A percentile compares a stretch with the other conserved stretches of the same genome.
phyloP scores from a whole-genome alignment of 2,329 filamentous ascomycete species.

The Akanthomyces muscarius region DNA sequence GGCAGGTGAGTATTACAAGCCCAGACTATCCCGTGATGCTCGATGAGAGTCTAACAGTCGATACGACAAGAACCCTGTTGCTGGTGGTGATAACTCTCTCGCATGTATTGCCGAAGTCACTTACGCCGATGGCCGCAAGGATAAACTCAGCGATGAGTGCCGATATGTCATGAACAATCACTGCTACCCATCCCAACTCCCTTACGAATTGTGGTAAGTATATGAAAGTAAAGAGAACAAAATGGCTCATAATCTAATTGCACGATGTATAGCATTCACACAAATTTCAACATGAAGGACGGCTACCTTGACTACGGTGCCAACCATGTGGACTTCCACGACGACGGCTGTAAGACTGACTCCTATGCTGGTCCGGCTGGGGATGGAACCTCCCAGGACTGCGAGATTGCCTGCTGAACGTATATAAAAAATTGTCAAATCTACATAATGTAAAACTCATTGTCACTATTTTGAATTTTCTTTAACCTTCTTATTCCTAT shows the following conservation, averaged over 20 bases:
- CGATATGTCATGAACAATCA: slow-evolving; percentile 14
- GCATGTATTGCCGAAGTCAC: not conserved
- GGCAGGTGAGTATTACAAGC: not conserved
- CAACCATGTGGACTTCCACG: slow-evolving; percentile 14
- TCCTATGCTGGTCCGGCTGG: slow-evolving; percentile 1
- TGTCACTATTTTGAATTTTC: not conserved
- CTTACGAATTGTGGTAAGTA: slow-evolving; percentile 2
- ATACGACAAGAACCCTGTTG: not conserved
- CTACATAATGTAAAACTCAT: too few relatives aligned
- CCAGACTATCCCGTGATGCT: too few relatives aligned
- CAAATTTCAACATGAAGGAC: slow-evolving; percentile 11
- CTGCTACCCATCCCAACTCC: slow-evolving; percentile 11
- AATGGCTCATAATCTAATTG: not conserved
- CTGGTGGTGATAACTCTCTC: slow-evolving; percentile 10
- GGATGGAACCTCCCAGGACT: not conserved
- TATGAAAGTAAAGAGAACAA: not conserved
- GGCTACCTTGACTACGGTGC: slow-evolving; percentile 13
- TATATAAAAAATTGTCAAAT: not conserved
- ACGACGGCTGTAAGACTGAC: slow-evolving; percentile 15
- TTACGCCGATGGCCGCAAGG: slow-evolving; percentile 11
- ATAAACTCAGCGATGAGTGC: slow-evolving; percentile 5
- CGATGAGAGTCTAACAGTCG: too few relatives aligned
- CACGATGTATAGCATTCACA: not conserved
- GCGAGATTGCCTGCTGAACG: not conserved
- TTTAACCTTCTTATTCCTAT: too few relatives aligned